phyloP scores from a whole-genome alignment of 2,329 filamentous ascomycete species.

The Calycina herbarum region DNA sequence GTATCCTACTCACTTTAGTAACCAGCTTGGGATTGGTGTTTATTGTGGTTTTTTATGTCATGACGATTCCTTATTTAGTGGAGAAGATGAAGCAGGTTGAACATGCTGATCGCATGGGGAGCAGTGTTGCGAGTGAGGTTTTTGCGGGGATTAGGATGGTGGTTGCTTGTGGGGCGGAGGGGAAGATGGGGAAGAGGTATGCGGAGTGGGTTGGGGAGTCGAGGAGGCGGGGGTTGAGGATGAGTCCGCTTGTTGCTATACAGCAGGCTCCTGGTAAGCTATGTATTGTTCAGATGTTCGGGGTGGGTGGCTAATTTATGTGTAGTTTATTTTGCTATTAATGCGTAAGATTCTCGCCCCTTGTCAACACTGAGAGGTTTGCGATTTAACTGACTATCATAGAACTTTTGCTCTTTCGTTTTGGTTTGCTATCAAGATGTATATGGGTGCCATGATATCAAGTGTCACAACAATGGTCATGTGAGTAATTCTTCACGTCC shows the following conservation, averaged over 20 bases:
- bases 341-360: constrained; percentile 18
- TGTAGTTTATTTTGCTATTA: constrained; percentile 38
- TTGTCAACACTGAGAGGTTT: too few species aligned
- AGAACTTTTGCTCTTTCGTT: constrained; percentile 57
- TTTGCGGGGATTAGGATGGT: constrained; percentile 60
- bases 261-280: constrained; percentile 48
- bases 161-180: constrained; percentile 59
- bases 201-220: constrained; percentile 53
- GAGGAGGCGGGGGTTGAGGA: constrained; percentile 42
- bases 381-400: not conserved
- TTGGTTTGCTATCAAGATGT: constrained; percentile 58
- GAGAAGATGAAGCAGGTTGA: constrained; percentile 47
- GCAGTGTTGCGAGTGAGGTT: constrained; percentile 58
- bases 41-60: constrained; percentile 48
- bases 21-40: constrained; percentile 56
- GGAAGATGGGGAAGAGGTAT: constrained; percentile 52
- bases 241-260: constrained; percentile 50
- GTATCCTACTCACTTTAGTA: constrained; percentile 59
- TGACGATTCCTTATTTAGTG: constrained; percentile 54
- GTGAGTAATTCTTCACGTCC: constrained; percentile 41
- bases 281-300: too few species aligned
- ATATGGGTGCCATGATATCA: constrained; percentile 45
- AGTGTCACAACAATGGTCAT: constrained; percentile 56
- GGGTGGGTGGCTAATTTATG: not conserved
- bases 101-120: constrained; percentile 53